Evolutionary conservation across 768 basidiomycete species (phyloP).

Genomic region (Boletellus ananiceps): DNA sequence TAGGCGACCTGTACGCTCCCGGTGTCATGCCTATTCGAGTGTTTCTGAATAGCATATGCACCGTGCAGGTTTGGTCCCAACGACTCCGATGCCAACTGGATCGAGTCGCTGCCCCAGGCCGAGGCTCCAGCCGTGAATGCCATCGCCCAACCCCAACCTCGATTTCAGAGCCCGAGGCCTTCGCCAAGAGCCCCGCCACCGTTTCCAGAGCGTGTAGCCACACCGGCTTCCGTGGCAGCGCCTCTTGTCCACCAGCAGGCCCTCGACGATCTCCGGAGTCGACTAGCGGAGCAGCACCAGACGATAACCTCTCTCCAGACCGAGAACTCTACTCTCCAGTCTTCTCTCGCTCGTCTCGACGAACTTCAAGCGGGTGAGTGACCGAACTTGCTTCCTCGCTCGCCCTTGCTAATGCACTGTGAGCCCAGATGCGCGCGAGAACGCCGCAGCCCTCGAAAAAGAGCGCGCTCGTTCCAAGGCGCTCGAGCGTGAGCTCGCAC

Average conservation of each 20-base stretch:
- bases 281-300: conserved; percentile 17
- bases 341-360: conserved; percentile 27
- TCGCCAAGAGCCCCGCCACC: conserved; percentile 17
- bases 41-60: conserved; percentile 6
- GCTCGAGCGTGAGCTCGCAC: conserved; percentile 23
- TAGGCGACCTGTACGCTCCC: conserved; percentile 60
- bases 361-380: conserved; percentile 30
- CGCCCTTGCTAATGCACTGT: background rate
- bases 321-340: conserved; percentile 26
- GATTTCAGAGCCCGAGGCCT: conserved; percentile 16
- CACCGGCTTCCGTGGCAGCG: background rate
- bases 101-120: conserved; percentile 52
- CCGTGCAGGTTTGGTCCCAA: conserved; percentile 43
- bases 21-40: background rate
- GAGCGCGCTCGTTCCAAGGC: conserved; percentile 16
- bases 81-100: conserved; percentile 48
- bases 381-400: background rate
- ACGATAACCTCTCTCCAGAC: conserved; percentile 18
- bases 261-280: conserved; percentile 13
- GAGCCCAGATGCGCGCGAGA: conserved; percentile 16
- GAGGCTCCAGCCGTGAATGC: conserved; percentile 27
- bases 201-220: conserved; percentile 7
- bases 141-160: conserved; percentile 31
- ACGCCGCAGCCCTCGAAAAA: conserved; percentile 13
- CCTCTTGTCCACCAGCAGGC: background rate